Conservation (phyloP, 306 rosid genomes). For the Lablab purpureus region DNA sequence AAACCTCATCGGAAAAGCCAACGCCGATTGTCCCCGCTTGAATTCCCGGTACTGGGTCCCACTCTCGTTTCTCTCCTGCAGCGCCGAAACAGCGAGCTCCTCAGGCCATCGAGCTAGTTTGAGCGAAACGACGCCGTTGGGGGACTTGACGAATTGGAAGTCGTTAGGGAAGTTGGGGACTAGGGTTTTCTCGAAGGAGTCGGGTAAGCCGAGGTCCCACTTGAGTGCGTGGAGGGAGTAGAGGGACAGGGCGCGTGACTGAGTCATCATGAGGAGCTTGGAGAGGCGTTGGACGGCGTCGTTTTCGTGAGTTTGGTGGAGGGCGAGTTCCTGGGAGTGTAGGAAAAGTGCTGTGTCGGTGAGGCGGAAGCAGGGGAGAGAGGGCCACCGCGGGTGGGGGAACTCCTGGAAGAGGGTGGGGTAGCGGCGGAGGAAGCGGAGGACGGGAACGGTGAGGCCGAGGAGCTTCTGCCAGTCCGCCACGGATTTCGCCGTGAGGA, state of each 20-base stretch:
- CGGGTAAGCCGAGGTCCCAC: constrained; percentile 93
- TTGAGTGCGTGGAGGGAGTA: constrained; percentile 66
- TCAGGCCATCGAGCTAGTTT: constrained; percentile 64
- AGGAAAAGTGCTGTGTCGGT: constrained; percentile 74
- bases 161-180: constrained; percentile 66
- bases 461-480: constrained; percentile 88
- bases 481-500: constrained; percentile 75
- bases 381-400: constrained; percentile 82
- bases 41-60: constrained; percentile 71
- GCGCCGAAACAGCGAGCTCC: constrained; percentile 72
- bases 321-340: constrained; percentile 65
- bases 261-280: constrained; percentile 82
- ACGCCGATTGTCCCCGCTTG: constrained; percentile 69
- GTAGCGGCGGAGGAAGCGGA: constrained; percentile 90
- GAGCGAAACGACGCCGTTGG: constrained; percentile 56
- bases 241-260: constrained; percentile 56
- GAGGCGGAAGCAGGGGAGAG: constrained; percentile 73
- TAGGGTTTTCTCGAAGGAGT: constrained; percentile 68
- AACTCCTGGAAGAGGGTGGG: constrained; percentile 86
- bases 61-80: constrained; percentile 69
- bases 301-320: constrained; percentile 62
- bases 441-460: constrained; percentile 91
- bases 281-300: constrained; percentile 67
- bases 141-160: constrained; percentile 61
- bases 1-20: constrained; percentile 81